Conservation (phyloP, 2,329 filamentous ascomycete species). For the Diaporthe nobilis region DNA sequence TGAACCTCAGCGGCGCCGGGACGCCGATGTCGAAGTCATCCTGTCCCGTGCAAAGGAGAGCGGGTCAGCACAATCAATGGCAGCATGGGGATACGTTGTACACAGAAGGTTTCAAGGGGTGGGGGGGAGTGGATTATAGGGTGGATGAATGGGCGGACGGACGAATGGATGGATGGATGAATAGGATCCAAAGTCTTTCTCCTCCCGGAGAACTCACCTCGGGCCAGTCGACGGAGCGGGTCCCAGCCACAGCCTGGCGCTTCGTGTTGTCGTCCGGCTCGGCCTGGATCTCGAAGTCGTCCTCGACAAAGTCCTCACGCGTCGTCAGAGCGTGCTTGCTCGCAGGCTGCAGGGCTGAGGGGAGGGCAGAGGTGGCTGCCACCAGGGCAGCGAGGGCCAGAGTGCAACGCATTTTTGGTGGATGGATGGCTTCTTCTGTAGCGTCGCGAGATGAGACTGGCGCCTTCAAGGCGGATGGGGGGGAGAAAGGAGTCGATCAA, state of each 20-base stretch:
- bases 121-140: neutral
- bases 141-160: neutral
- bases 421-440: neutral
- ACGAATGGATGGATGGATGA: neutral
- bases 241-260: neutral
- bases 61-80: neutral
- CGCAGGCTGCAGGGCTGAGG: neutral
- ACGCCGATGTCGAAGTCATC: slow-evolving; percentile 17
- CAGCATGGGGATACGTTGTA: neutral
- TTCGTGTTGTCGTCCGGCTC: slow-evolving; percentile 3
- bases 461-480: neutral
- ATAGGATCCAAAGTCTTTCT: neutral
- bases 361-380: slow-evolving; percentile 10
- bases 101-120: neutral
- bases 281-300: slow-evolving; percentile 14
- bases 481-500: neutral
- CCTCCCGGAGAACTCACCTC: neutral
- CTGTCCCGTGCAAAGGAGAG: neutral
- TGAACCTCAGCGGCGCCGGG: slow-evolving; percentile 1
- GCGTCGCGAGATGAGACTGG: neutral
- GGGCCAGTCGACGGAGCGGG: neutral
- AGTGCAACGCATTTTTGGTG: slow-evolving; percentile 5
- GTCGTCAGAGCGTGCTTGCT: neutral
- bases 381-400: slow-evolving; percentile 14
- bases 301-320: slow-evolving; percentile 13